phyloP scores from a whole-genome alignment of 2,329 filamentous ascomycete genomes.

The Ophiostoma pallidulum region DNA sequence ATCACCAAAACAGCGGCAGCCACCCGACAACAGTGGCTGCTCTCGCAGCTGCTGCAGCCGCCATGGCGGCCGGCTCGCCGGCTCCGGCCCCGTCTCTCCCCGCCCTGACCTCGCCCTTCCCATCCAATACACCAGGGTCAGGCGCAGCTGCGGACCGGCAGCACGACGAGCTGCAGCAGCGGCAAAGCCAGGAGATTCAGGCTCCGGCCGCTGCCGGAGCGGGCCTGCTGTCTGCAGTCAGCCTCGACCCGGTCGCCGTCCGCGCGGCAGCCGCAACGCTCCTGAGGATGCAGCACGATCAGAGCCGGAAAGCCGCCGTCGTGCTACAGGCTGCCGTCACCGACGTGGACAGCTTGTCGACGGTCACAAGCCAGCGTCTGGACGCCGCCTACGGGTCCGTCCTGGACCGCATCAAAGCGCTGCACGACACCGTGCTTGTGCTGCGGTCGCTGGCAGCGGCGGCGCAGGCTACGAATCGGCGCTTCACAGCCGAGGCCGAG shows the following conservation, averaged over 20 bases:
- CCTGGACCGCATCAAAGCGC: constrained; percentile 54
- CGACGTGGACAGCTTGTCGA: constrained; percentile 30
- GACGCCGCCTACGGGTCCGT: constrained; percentile 68
- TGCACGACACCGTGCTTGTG: constrained; percentile 55
- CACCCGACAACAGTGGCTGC: constrained; percentile 12
- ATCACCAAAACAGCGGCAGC: background rate
- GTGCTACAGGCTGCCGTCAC: constrained; percentile 10
- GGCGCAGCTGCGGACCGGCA: background rate
- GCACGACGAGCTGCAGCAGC: background rate
- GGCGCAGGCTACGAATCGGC: constrained; percentile 47
- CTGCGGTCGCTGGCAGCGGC: constrained; percentile 58
- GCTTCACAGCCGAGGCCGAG: constrained; percentile 51
- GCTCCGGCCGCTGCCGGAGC: background rate
- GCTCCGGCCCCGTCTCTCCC: background rate
- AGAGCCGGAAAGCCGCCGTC: constrained; percentile 8
- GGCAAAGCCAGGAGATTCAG: background rate
- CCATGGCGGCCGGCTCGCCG: constrained; percentile 7
- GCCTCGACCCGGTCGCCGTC: constrained; percentile 2
- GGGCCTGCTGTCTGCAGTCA: background rate
- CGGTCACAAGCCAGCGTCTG: constrained; percentile 53
- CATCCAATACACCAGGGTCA: background rate
- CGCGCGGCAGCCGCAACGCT: constrained; percentile 16
- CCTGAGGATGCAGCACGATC: constrained; percentile 9
- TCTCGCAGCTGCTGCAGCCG: constrained; percentile 8
- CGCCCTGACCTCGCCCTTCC: background rate